Evolutionary conservation across 2,329 filamentous ascomycete genomes (phyloP), one percentile per base, ranked within the genome.

Genomic region (Pezicula neosporulosa): DNA sequence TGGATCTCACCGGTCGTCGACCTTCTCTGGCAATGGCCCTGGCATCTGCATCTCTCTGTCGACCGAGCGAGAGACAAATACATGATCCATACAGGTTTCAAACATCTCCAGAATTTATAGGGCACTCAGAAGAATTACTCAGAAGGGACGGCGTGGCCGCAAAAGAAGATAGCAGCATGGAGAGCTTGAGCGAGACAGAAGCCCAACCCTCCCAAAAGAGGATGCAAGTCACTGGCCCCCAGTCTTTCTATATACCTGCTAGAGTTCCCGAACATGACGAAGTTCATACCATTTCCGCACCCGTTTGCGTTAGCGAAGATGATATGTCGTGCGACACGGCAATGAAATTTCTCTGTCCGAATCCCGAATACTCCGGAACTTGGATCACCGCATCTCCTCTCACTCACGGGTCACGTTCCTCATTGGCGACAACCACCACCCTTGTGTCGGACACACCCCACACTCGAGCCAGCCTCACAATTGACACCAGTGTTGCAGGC

Each of bases 101-200:
- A 50, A 60, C 47, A 52, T 58, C 54, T 43, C 54, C 53, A 47
- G 54, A 50, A 50, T 44, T 48, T 44, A 48, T 41, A 52, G 56
- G 53, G 53, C 58, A 50, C 54, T 60, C 43, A 51, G 59, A 63
- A 59, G 57, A 62, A 56, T 50, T 44, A 53, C 55, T 65, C 55
- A 63, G 46, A 57, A 58, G 54, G 61, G 58, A 59, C 51, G 61
- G 57, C 61, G 58, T 63, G 64, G 61, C 62, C 64, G 63, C 61
- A 60, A 65, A 65, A 61, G 46, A 39, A 52, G 52, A 30, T 39
- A 39, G 30, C 39, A 47, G 44, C 46, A 43, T 35, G 38, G 52
- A 50, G 18, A 42, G 51, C 19, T 52, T 42, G 47, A 44, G 33
- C 27, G 54, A 54, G 28, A 54, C 53, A 39, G 30, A 53, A 47